A percentile compares a stretch with the other conserved stretches of the same genome.
Conservation (phyloP, 371 early-diverging fungal species). For the Blakeslea trispora region DNA sequence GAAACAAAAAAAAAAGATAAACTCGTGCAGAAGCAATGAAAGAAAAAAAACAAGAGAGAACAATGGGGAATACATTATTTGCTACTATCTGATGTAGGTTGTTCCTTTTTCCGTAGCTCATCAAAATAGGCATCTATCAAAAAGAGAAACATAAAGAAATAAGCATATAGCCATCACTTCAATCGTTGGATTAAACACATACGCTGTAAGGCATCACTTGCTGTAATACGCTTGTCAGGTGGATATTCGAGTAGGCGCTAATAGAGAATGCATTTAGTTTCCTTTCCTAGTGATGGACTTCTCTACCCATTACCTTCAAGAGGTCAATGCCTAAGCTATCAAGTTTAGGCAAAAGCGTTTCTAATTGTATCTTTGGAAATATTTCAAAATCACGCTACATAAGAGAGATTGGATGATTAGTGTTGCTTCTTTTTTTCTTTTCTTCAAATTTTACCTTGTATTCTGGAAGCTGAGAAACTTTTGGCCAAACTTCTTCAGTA, state of each 20-base stretch:
- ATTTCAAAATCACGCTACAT: slow-evolving; percentile 73
- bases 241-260: slow-evolving; percentile 69
- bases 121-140: slow-evolving; percentile 55
- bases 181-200: no score
- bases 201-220: slow-evolving; percentile 73
- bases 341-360: slow-evolving; percentile 77
- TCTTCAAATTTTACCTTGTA: slow-evolving; percentile 71
- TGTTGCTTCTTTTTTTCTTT: no score
- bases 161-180: no score
- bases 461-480: slow-evolving; percentile 90
- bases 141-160: neutral
- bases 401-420: no score
- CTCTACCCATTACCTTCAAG: slow-evolving; percentile 56
- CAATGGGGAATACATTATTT: slow-evolving; percentile 1
- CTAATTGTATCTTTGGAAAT: slow-evolving; percentile 68
- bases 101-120: slow-evolving; percentile 48
- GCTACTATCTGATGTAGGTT: slow-evolving; percentile 10
- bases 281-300: neutral
- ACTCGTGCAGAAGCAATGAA: no score
- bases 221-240: slow-evolving; percentile 76
- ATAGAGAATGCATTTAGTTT: neutral
- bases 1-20: no score
- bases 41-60: neutral
- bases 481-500: slow-evolving; percentile 89
- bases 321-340: slow-evolving; percentile 83